These are phyloP conservation scores for Tulasnella sp. DNA, from an alignment of 768 basidiomycete genomes.

Conservation along the genomic window DNA sequence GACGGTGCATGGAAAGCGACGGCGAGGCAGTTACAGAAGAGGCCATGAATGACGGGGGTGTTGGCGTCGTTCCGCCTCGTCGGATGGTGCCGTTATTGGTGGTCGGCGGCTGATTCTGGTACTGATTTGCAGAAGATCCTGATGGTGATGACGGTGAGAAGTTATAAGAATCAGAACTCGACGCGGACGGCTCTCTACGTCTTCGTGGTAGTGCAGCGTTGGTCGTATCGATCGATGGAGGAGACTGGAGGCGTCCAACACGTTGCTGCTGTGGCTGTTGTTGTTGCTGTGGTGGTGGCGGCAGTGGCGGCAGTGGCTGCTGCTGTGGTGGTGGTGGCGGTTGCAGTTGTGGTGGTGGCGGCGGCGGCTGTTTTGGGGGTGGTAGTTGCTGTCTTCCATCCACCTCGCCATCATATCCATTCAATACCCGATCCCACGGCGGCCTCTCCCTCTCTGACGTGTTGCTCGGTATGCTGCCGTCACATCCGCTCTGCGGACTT, in stretches of 20 bases:
- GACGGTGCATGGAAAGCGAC: constrained; percentile 27
- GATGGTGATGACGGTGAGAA: constrained; percentile 6
- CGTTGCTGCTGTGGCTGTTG: not conserved
- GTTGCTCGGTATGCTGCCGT: not conserved
- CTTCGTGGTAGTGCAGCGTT: constrained; percentile 22
- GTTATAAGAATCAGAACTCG: constrained; percentile 8
- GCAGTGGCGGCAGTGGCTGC: too few relatives aligned
- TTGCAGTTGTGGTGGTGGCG: too few relatives aligned
- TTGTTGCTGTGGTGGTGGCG: not conserved
- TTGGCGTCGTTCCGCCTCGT: constrained; percentile 16
- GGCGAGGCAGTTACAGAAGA: constrained; percentile 29
- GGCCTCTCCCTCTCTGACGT: constrained; percentile 1
- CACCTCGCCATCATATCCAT: constrained; percentile 15
- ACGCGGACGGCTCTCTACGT: constrained; percentile 18
- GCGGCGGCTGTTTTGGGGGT: not conserved
- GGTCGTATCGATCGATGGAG: constrained; percentile 35
- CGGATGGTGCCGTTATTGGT: not conserved
- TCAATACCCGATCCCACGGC: constrained; percentile 6
- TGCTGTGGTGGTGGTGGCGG: not conserved
- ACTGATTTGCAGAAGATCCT: not conserved
- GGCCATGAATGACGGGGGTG: constrained; percentile 39
- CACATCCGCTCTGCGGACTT: not conserved
- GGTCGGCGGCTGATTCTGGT: too few relatives aligned
- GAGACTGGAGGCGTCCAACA: constrained; percentile 20
- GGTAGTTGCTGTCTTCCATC: not conserved